Evolutionary conservation across 1,284 basidiomycete species (phyloP).

Genomic region (Boletus semigastroideus): DNA sequence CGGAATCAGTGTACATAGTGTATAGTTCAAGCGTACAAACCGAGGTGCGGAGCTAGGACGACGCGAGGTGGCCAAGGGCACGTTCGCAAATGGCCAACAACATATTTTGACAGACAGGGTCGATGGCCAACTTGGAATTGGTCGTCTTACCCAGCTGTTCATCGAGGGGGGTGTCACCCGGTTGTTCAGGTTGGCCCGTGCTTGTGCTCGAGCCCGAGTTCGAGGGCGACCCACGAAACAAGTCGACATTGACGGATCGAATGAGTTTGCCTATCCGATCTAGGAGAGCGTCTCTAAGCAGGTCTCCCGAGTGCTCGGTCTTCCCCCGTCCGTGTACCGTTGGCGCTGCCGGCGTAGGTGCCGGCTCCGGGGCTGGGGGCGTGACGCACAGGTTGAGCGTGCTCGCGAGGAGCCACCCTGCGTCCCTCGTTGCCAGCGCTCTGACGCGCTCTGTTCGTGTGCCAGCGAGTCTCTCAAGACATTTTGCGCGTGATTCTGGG

Average conservation of each 20-base stretch:
- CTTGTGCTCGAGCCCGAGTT: too few species aligned
- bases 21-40: too few species aligned
- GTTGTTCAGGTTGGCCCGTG: not conserved
- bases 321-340: not conserved
- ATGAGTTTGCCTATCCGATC: conserved; percentile 28
- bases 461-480: conserved; percentile 11
- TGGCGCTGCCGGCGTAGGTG: too few species aligned
- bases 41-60: not conserved
- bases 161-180: not conserved
- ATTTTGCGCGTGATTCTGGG: conserved; percentile 4
- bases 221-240: too few species aligned
- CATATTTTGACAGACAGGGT: conserved; percentile 28
- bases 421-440: conserved; percentile 25
- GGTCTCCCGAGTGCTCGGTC: not conserved
- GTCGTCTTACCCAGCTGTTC: not conserved
- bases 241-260: conserved; percentile 1
- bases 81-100: conserved; percentile 30
- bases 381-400: conserved; percentile 25
- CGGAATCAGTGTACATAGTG: too few species aligned
- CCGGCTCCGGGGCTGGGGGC: not conserved
- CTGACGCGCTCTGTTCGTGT: conserved; percentile 21
- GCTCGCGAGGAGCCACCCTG: conserved; percentile 29
- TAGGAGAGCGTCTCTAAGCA: conserved; percentile 21
- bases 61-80: conserved; percentile 16
- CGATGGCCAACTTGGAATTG: conserved; percentile 10